Conservation (phyloP, 2,329 filamentous ascomycete species). For the Aspergillus sclerotialis region DNA sequence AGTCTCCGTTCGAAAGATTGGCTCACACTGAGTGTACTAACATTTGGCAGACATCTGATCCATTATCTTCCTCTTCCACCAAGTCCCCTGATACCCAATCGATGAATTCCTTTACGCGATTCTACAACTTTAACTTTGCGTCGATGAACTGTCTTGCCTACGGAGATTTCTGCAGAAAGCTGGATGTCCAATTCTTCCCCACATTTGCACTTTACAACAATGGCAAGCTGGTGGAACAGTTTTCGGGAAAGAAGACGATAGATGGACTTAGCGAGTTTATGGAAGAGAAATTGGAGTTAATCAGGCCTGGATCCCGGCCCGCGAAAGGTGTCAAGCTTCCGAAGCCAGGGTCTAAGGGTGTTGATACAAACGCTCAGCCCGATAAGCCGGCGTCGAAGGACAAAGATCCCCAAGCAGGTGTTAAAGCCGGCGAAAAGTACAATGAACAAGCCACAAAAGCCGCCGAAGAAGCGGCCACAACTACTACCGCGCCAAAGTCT, state of each 20-base stretch:
- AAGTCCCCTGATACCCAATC: constrained; percentile 45
- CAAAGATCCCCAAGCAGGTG: constrained; percentile 32
- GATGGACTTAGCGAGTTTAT: constrained; percentile 60
- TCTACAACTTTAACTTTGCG: constrained; percentile 85
- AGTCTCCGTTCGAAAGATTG: constrained; percentile 11
- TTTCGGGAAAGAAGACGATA: constrained; percentile 63
- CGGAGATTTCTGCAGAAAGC: constrained; percentile 65
- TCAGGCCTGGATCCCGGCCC: constrained; percentile 74
- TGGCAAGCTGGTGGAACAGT: constrained; percentile 58
- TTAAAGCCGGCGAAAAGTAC: constrained; percentile 34
- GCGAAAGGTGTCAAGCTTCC: constrained; percentile 61
- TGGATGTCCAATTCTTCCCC: constrained; percentile 65
- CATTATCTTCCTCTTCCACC: constrained; percentile 47
- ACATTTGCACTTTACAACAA: constrained; percentile 74
- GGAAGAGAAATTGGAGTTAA: constrained; percentile 68
- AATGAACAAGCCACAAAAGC: constrained; percentile 32
- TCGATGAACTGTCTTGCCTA: constrained; percentile 79
- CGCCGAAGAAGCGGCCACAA: constrained; percentile 29
- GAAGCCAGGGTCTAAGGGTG: constrained; percentile 55
- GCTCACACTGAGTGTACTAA: constrained; percentile 14
- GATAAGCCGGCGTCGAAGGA: constrained; percentile 36
- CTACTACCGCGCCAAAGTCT: constrained; percentile 45
- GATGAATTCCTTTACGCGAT: constrained; percentile 65
- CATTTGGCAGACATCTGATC: constrained; percentile 63
- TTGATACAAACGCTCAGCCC: constrained; percentile 36